Evolutionary conservation across 306 rosid genomes (phyloP), one percentile per base, ranked within the genome.

Genomic region (Bauhinia variegata): DNA sequence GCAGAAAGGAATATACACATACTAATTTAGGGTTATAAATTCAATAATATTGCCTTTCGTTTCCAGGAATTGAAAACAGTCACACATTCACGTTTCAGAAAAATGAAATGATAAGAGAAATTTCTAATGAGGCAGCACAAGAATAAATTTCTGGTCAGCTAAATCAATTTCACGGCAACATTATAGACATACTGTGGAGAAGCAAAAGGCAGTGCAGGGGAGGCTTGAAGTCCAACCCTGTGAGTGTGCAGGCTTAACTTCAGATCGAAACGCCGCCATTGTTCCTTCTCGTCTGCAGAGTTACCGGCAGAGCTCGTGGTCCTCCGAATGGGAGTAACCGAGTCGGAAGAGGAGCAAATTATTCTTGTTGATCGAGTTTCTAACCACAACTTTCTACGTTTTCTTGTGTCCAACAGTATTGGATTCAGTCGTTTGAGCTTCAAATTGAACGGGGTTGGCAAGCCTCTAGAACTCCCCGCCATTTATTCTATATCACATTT

Each of bases 181-280:
- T 14, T 9, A 38, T 0, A 14, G 56, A 75, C 87, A 28, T 78
- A 87, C 96, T 75, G 87, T 54, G 91, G 72, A 79, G 97, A 91
- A 37, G 93, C 80, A 67, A 92, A 92, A 13, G 96, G 89, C 88
- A 86, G 79, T 79, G 91, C 86, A 57, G 96, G 83, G 2, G 91
- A 79, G 33, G 91, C 83, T 42, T 79, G 96, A 56, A 74, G 65
- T 54, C 96, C 86, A 31, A 80, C 82, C 75, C 91, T 70, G 52
- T 31, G 65, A 44, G 76, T 49, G 68, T 62, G 84, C 68, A 86
- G 79, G 54, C 65, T 47, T 66, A 77, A 85, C 71, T 78, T 83
- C 47, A 79, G 74, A 81, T 82, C 86, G 76, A 82, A 82, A 23
- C 28, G 28, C 11, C 79, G 78, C 86, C 91, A 42, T 31, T 87